Base-by-base conservation (phyloP, 352 stramenopile genomes). In the Poterioochromonas sp. region DNA sequence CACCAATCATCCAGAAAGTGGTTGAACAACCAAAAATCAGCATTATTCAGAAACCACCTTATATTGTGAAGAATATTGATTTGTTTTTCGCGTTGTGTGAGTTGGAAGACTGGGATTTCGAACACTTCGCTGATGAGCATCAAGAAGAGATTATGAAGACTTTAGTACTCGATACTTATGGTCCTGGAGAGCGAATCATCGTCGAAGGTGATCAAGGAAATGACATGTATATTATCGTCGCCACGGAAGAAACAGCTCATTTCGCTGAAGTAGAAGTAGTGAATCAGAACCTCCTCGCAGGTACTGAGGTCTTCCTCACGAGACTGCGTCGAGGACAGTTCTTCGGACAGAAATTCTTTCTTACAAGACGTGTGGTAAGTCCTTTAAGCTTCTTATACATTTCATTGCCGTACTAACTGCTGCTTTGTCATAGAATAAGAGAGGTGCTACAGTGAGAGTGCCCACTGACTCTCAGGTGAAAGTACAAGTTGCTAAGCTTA, bases 341-440 rank as follows among this genome's bases (percentile, higher is more conserved):
- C 40, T 74, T 74, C 40, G 65, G 65, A 58, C 65, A 74, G 29
- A 74, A 74, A n/a, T 74, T 37, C 29, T 74, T 74, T 39, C 3
- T 74, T 8, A 58, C 65, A 26, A 29, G n/a, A 32, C 37, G 65
- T 37, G 37, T 74, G 65, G 65, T 74, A 34, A 35, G 41, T 54
- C 40, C 2, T 51, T 39, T 54, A 39, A 8, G 32, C 34, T 60
- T 35, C 22, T 37, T 5, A 11, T 37, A 3, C 8, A 15, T 54
- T 29, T 47, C 20, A 34, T 35, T 43, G 32, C 11, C 65, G 5
- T 65, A 65, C 15, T 78, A 20, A 18, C 39, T 69, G 8, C 12
- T 20, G 5, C 12, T 15, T 2, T 65, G 15, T 40, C 1, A 34
- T 53, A 65, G 41, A 69, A 69, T 43, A 70, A 34, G 32, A 53